Evolutionary conservation across 2,329 filamentous ascomycete species (phyloP), one percentile per base, ranked within the genome.

Genomic region (Penicillium sp.): DNA sequence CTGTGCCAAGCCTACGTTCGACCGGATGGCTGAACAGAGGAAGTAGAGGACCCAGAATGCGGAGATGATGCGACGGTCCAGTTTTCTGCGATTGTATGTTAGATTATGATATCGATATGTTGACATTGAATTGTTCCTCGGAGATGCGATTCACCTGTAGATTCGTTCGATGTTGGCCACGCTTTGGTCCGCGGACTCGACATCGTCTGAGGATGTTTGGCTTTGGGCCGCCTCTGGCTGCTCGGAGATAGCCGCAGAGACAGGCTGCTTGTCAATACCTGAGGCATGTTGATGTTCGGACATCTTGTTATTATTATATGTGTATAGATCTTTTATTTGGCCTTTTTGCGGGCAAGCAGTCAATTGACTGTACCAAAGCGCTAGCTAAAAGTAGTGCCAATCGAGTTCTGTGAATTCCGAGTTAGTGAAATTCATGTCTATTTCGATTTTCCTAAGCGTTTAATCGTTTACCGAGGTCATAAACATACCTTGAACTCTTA

Each of bases 31-130:
- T 0, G 91, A 94, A 80, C 90, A 94, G 61, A 96, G 83, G 70
- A 96, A 96, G 77, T 96, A 96, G 16, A 96, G 82, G 16, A 88
- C 73, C 91, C 91, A 96, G 74, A 96, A 93, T 30, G 91, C 90
- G 82, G 82, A 81, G 57, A 84, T 78, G 56, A 84, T 84, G 17
- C 82, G 76, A n/a, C 77, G 76, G 61, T 85, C 82, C 33, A 85
- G 75, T 71, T 84, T 84, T 50, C 80, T 82, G 46, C 45, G 48
- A 17, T 26, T 37, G 12, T 7, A 55, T 47, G 35, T 50, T 47
- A 44, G 31, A 5, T 22, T 22, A 19, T 30, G 22, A n/a, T 12
- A 17, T 19, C 7, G 10, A 9, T 2, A 43, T 22, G 11, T 26
- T 30, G 17, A 16, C 9, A 16, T 19, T 12, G 12, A 10, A 1